Evolutionary conservation across 148 eudicot genomes (phyloP), one percentile per base, ranked within the genome.

Genomic region (Rhododendron ovatum): DNA sequence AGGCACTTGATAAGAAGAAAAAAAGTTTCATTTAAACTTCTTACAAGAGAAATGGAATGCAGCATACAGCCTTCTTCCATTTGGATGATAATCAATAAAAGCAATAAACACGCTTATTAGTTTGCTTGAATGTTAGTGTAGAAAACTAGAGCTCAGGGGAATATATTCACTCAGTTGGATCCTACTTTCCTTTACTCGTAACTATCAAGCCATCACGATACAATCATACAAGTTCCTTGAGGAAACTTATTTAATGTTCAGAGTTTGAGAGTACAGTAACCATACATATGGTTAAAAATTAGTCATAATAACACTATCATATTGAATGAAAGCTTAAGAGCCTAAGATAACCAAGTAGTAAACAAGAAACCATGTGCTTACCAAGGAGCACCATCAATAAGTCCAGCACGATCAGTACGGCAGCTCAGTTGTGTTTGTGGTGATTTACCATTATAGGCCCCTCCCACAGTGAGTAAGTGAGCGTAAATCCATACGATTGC

Each of bases 361-460:
- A 30, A 71, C 18, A 33, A 18, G 13, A 80, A 30, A 9, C 26
- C 37, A 71, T 14, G 18, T 69, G 35, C 86, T 87, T 88, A 94
- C 98, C 98, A 96, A 88, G 95, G 95, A 90, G 99, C 95, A 78
- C 92, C 94, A 87, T 77, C 87, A 78, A 97, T 93, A 75, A 97
- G 96, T 81, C 99, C 98, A 78, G 99, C 89, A 85, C 95, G 96
- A 87, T 97, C 99, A 51, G 98, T 94, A 71, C 99, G 96, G 75
- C 99, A 97, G 84, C 95, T 93, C 65, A 20, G 33, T 87, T 97
- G 99, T 17, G 98, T 95, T 87, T 83, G 92, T 24, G 93, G 95
- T 22, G 98, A 28, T 71, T 91, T 92, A 45, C 91, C 94, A 71
- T 94, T 86, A 79, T 97, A 97, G 85, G 99, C 99, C 67, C 98